Conservation (phyloP, 75 land plant genomes). For the Isoetes taiwanensis region DNA sequence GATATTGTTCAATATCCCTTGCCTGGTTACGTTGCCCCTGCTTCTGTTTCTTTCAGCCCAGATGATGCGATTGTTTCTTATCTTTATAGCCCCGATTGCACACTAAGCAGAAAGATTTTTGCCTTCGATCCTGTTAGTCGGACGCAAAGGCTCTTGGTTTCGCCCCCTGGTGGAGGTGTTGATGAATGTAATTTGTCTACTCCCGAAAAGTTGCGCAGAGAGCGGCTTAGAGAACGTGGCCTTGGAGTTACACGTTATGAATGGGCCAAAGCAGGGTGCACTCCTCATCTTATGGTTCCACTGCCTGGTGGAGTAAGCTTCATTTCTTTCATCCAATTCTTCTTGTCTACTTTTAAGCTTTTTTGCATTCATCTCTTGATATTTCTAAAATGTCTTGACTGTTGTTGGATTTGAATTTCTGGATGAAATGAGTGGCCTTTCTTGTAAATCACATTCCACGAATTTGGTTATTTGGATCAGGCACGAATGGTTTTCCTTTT, state of each 20-base stretch:
- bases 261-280: conserved; percentile 47
- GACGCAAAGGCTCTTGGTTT: conserved; percentile 46
- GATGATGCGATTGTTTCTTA: conserved; percentile 67
- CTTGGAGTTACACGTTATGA: conserved; percentile 87
- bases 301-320: conserved; percentile 70
- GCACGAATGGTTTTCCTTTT: too few relatives aligned
- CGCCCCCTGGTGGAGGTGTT: conserved; percentile 65
- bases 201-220: conserved; percentile 82
- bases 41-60: conserved; percentile 68
- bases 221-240: conserved; percentile 78
- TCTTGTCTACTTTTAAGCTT: not conserved
- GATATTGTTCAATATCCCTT: conserved; percentile 79
- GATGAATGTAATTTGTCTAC: conserved; percentile 78
- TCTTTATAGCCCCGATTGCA: conserved; percentile 67
- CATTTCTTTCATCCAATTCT: conserved; percentile 6
- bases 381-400: not conserved
- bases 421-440: too few relatives aligned
- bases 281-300: conserved; percentile 58
- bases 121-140: conserved; percentile 41
- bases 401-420: too few relatives aligned
- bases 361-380: not conserved
- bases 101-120: conserved; percentile 55
- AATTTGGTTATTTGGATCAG: too few relatives aligned
- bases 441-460: too few relatives aligned
- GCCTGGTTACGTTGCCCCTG: conserved; percentile 73